Evolutionary conservation across 495 filamentous ascomycete genomes (phyloP), one percentile per base, ranked within the genome.

Genomic region (Tuber calosporum): DNA sequence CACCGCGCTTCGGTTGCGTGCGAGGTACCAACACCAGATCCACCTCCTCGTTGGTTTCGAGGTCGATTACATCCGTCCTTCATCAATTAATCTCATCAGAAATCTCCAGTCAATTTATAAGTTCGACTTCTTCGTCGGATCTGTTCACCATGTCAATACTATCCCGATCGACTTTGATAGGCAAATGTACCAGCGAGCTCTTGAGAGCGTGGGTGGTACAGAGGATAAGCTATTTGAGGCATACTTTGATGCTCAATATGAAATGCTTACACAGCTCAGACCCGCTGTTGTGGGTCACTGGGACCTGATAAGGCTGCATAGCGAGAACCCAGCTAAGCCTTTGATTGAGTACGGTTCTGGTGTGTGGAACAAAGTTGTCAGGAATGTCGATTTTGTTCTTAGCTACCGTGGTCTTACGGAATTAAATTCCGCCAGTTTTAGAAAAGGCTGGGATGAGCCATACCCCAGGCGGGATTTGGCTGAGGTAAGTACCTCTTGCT

Each of bases 231-330:
- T 97, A 22, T 95, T 90, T 78, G 87, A 87, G 79, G 88, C 86
- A 74, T 99, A 97, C 83, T 97, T 94, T 81, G 93, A 97, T 83
- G 86, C 87, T 42, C 94, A 98, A 84, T 87, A 85, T 70, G 88
- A 88, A 37, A 95, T 99, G 93, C 84, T 99, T 48, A 78, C 80
- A 66, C 84, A 86, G n/a, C 79, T 96, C 73, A 85, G 85, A 81
- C 96, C 96, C 48, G 87, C 88, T 15, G 87, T 98, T 22, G 90
- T 99, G 26, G 95, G 93, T 17, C 95, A 99, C 83, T 96, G 97
- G 82, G 95, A 99, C 84, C 84, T 99, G 42, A 92, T 98, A 73
- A 84, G 94, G 48, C 83, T 99, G 75, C 87, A 92, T 80, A 92
- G 90, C 77, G 86, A 89, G 75, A 85, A 91, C 39, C 88, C 89